Conservation (phyloP, 2,329 filamentous ascomycete species). For the Colletotrichum navitas region DNA sequence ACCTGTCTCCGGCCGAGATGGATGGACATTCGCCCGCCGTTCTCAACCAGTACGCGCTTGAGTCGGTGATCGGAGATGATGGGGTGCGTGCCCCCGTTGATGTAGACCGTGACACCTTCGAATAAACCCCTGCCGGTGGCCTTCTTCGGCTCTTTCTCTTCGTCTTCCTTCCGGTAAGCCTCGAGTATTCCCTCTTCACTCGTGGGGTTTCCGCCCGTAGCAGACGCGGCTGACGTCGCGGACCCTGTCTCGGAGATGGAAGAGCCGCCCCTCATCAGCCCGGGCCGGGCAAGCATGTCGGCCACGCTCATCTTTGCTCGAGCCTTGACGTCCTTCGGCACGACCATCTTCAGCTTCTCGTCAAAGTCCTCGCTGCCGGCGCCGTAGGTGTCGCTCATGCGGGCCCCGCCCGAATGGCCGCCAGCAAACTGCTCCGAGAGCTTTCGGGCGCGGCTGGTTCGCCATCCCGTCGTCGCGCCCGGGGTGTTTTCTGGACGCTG, state of each 20-base stretch:
- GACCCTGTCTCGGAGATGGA: constrained; percentile 29
- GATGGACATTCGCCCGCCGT: constrained; percentile 80
- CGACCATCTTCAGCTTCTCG: constrained; percentile 56
- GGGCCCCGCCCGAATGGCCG: constrained; percentile 67
- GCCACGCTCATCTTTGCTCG: constrained; percentile 60
- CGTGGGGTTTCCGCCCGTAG: constrained; percentile 4
- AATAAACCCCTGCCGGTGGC: constrained; percentile 67
- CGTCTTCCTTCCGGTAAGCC: constrained; percentile 61
- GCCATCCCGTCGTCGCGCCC: constrained; percentile 73
- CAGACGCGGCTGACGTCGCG: constrained; percentile 4
- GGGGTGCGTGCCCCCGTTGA: constrained; percentile 89
- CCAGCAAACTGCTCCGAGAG: constrained; percentile 76
- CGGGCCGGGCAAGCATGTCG: constrained; percentile 66
- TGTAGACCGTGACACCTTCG: constrained; percentile 78
- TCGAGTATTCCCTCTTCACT: constrained; percentile 47
- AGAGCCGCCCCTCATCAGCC: constrained; percentile 53
- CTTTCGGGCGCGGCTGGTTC: constrained; percentile 76
- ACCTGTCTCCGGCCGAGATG: constrained; percentile 79
- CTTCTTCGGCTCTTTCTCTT: constrained; percentile 58
- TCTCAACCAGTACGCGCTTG: constrained; percentile 79
- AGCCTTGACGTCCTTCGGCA: constrained; percentile 58
- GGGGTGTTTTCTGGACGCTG: constrained; percentile 79
- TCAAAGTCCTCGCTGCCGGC: constrained; percentile 71
- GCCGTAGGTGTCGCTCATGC: constrained; percentile 75
- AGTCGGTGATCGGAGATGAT: constrained; percentile 87